Evolutionary conservation across 2,329 filamentous ascomycete genomes (phyloP).

Genomic region (Nemania abortiva): DNA sequence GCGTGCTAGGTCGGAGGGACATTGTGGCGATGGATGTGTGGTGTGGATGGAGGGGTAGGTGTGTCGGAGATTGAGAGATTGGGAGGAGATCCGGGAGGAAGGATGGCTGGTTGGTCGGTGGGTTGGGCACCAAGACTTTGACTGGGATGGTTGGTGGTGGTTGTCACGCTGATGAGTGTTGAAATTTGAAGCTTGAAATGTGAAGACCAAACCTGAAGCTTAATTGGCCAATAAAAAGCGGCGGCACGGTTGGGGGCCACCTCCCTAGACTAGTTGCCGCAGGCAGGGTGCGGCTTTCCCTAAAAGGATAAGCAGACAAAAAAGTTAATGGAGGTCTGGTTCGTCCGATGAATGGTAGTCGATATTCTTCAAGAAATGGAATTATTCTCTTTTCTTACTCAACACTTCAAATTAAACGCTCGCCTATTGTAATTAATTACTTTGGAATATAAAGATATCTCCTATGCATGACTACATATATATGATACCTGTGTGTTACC

Average conservation of each 20-base stretch:
- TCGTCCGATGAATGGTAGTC: not conserved
- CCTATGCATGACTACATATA: not conserved
- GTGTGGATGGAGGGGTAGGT: not conserved
- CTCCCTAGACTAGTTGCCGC: not conserved
- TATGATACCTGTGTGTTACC: not conserved
- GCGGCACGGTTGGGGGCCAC: not conserved
- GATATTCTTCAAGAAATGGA: not conserved
- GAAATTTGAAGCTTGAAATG: constrained; percentile 22
- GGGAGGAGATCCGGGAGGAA: not conserved
- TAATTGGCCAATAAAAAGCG: constrained; percentile 33
- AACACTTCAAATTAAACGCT: not conserved
- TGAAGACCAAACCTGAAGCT: constrained; percentile 1
- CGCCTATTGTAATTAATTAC: not conserved
- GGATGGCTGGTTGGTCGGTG: not conserved
- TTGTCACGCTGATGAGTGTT: constrained; percentile 3
- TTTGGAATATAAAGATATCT: not conserved
- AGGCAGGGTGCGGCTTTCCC: constrained; percentile 19
- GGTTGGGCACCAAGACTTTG: constrained; percentile 16
- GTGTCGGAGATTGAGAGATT: not conserved
- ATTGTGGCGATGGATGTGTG: constrained; percentile 17
- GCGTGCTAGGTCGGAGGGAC: constrained; percentile 45
- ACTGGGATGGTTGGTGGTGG: constrained; percentile 10
- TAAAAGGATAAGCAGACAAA: constrained; percentile 18
- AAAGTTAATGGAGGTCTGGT: constrained; percentile 8
- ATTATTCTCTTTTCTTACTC: not conserved